Evolutionary conservation across 345 rosid genomes (phyloP), one percentile per base, ranked within the genome.

Genomic region (Lepidium sativum): DNA sequence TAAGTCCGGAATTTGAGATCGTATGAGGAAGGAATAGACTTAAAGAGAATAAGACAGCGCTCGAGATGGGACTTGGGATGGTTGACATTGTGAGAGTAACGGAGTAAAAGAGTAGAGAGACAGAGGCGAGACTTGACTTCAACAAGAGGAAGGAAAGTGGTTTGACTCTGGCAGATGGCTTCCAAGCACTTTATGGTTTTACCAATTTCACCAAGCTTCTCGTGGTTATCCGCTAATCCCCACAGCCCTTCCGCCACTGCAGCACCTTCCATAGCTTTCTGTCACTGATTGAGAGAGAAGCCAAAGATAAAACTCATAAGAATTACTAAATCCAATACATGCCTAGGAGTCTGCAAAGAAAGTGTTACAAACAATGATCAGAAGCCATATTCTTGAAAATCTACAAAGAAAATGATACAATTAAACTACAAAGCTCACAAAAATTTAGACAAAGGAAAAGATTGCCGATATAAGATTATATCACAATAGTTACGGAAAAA

Each of bases 1-100:
- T 63, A 94, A 47, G 95, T 79, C 11, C 79, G 81, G 80, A 83
- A 94, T 70, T 94, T 94, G 77, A 94, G 78, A 44, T 86, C 88
- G 65, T 81, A 82, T 77, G 92, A 94, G 16, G 97, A 90, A 20
- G 99, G 99, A 15, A 88, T 83, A 1, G 91, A 77, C 31, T 86
- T 90, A 13, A 71, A 72, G 60, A 77, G 70, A 17, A 68, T 61
- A 42, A 72, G 65, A 51, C 85, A 79, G 51, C 96, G 92, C 70
- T 94, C 99, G 5, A 94, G 91, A 63, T 94, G 99, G 65, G 89
- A 79, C 67, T 94, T 94, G 34, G 99, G 95, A 51, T 86, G 83
- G 53, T 57, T 84, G 40, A 88, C 85, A 69, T 88, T 94, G 79
- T 94, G 88, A 57, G 90, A 58, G 75, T 90, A 95, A 27, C 84